Base-by-base conservation (phyloP, 1,284 basidiomycete genomes). In the Ustilago crameri region DNA sequence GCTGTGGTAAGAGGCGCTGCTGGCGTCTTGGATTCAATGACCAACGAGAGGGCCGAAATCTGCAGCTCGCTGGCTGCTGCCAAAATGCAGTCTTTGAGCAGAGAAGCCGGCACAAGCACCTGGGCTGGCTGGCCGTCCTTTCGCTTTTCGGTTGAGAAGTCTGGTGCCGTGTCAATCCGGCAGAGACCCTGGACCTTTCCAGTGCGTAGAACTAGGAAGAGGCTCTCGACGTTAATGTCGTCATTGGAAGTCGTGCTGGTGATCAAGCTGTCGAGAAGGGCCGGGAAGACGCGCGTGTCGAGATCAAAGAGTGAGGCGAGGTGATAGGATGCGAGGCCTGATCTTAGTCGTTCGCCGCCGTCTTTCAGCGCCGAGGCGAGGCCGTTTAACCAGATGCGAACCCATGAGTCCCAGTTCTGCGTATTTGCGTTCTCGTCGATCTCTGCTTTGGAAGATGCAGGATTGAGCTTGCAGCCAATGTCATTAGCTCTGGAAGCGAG, bases 1-100 rank as follows among this genome's bases (percentile, higher is more conserved):
- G 59, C 51, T 7, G 59, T 14, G 2, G 37, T 49, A 42, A 78
- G 50, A 12, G 63, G 63, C 17, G 54, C 52, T 2, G 76, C 71
- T 8, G 76, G 76, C 1, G 74, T 70, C 51, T 69, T 74, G 58
- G 74, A 71, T 23, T 78, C 74, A 41, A 78, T 75, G 27, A 67
- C 60, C 37, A 78, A 51, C 12, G 71, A 71, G 2, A 76, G 56
- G 2, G 76, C 67, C 15, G 74, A 70, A 18, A 78, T 74, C 41
- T 73, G 74, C 22, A 78, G 51, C 50, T 75, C 74, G n/a, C 67
- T 60, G 9, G 58, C 59, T 9, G 65, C 54, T 3, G 68, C 57
- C n/a, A 65, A 37, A 22, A 78, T 60, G 62, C 76, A 76, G 24
- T 68, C 58, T n/a, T 57, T 55, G 34, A 76, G 57, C 44, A 74